phyloP scores from a whole-genome alignment of 306 rosid genomes.

The Fragaria iinumae region DNA sequence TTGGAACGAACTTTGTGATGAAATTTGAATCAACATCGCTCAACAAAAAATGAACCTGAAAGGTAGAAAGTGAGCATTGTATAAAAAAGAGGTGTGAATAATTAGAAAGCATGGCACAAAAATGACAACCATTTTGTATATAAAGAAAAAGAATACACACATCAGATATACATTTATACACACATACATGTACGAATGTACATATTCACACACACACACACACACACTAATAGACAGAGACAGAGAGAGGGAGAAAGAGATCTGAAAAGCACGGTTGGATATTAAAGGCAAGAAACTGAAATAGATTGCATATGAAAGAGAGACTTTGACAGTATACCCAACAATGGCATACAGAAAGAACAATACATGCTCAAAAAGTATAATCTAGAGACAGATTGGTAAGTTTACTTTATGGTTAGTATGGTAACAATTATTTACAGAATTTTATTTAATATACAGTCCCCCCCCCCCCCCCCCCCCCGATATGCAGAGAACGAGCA shows the following conservation, averaged over 20 bases:
- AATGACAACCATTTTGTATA: neutral
- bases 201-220: neutral
- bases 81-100: slow-evolving; percentile 14
- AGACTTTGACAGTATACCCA: neutral
- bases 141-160: too few species aligned
- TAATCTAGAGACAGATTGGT: neutral
- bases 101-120: neutral
- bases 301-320: neutral
- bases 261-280: neutral
- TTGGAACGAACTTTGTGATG: slow-evolving; percentile 53
- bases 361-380: neutral
- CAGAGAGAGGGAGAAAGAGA: neutral
- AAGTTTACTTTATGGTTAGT: neutral
- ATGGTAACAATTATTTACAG: neutral
- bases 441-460: too few species aligned
- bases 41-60: slow-evolving; percentile 72
- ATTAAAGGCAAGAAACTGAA: neutral
- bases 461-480: too few species aligned
- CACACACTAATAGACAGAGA: neutral
- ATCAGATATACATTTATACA: too few species aligned
- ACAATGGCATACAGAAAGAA: neutral
- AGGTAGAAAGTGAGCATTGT: slow-evolving; percentile 25
- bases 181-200: too few species aligned
- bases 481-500: too few species aligned
- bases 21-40: slow-evolving; percentile 59